Evolutionary conservation across 305 asterid species (phyloP), one percentile per base, ranked within the genome.

Genomic region (Fraxinus baroniana): DNA sequence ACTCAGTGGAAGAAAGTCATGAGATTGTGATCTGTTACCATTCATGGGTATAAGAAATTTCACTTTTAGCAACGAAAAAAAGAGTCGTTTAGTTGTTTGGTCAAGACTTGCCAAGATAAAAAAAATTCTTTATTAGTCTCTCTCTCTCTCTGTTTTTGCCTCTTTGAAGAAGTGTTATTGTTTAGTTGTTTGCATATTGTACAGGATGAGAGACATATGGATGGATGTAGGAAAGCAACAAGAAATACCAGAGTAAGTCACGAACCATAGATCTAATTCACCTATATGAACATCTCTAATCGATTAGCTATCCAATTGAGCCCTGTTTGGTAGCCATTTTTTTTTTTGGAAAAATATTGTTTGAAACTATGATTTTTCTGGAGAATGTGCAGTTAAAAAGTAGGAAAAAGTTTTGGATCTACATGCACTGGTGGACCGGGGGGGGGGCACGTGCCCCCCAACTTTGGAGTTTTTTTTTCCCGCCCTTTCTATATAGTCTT

Each of bases 21-120:
- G 85, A 80, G 22, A 66, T 84, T 39, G 89, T 88, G 26, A 88
- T 86, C 91, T 64, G 18, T 81, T 80, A 83, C 80, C 30, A 3
- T 88, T 46, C 84, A 81, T 3, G 78, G 88, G 91, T 88, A 64
- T 5, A 0, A 62, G 32, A 62, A 22, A 24, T 62, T 22, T 62
- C 72, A 62, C 30, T 62, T 62, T 22, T 8, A n/a, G 5, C n/a
- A 2, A 62, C 1, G 3, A 1, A 26, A 26, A 26, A 26, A 26
- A 26, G 28, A 26, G 1, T 13, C 5, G 9, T 55, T 55, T n/a
- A 49, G 66, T 55, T 55, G 66, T 46, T 12, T 46, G 5, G 57
- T 46, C 57, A 12, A 46, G 57, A 46, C 57, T 46, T 44, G 3
- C 17, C n/a, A 46, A 12, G 55, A 44, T 2, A 41, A 41, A 41